Base-by-base conservation (phyloP, 768 basidiomycete genomes). In the Hemileccinum rubropunctum region DNA sequence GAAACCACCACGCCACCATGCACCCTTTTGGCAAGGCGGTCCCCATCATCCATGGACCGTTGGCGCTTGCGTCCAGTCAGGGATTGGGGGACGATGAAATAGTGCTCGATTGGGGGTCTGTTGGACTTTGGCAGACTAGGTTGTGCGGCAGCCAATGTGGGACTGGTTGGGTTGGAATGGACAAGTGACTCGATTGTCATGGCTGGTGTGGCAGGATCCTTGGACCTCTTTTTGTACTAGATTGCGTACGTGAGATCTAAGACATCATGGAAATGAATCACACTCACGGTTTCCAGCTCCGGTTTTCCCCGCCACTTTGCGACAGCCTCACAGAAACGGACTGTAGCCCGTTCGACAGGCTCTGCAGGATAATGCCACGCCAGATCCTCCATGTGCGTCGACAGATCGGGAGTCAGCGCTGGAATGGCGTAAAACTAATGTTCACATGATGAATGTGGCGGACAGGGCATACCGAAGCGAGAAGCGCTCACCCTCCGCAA, bases 281-380 rank as follows among this genome's bases (percentile, higher is more conserved):
- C 46, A 36, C 68, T 48, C 54, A 88, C 88, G 3, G 83, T 86
- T 68, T 89, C 86, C 8, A 93, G 76, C 58, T 92, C 91, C 33
- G 90, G 90, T 61, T 86, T 88, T 3, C 90, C 90, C 57, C 89
- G 73, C 91, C 90, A 93, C 45, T 78, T 79, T 1, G 86, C 82
- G 38, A 92, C 76, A 32, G 88, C 88, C 62, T 93, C 90, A 60
- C 84, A 90, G 60, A 88, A 93, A 43, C 88, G 73, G 6, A 90
- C 74, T 0, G 86, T 82, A 26, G 86, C 83, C 17, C 88, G 77
- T 60, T 93, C 90, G 14, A 91, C 79, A 18, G 88, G 84, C 58
- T 92, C 88, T 1, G 86, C 83, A 27, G 91, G 88, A 62, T 84
- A 92, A 58, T 82, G 80, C 81, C 84, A 85, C 2, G 88, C 86